Evolutionary conservation across 176 grass and related monocot genomes (phyloP).

Genomic region (Carex scoparia): DNA sequence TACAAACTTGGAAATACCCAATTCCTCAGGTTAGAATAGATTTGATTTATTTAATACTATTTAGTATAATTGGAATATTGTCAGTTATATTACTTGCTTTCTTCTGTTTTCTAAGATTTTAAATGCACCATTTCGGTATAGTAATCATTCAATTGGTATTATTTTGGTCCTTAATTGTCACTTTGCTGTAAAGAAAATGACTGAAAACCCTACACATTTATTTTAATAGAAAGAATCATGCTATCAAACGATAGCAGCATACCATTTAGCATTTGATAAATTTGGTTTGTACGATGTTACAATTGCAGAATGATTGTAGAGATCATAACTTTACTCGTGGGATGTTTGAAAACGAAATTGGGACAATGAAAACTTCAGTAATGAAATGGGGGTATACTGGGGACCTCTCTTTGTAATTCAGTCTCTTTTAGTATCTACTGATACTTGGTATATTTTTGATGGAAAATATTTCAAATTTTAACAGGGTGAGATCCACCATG

Average conservation of each 20-base stretch:
- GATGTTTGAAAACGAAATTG: neutral
- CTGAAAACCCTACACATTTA: neutral
- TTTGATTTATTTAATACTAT: neutral
- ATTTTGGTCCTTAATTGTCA: neutral
- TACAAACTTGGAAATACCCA: conserved; percentile 92
- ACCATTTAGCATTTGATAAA: neutral
- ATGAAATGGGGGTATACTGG: neutral
- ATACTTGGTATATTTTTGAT: neutral
- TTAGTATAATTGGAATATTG: neutral
- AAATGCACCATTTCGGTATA: neutral
- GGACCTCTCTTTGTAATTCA: neutral
- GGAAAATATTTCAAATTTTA: conserved; percentile 5
- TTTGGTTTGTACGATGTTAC: neutral
- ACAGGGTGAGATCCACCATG: conserved; percentile 96
- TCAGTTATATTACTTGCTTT: neutral
- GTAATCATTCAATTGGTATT: neutral
- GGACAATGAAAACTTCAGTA: neutral
- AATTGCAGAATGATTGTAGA: neutral
- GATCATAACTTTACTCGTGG: neutral
- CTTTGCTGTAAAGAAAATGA: neutral
- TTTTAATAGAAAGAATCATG: neutral
- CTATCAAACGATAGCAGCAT: neutral
- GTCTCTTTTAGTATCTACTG: neutral
- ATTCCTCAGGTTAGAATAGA: conserved; percentile 71
- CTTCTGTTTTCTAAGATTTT: neutral